Base-by-base conservation (phyloP, 163 green algal genomes). In the Botryococcus braunii region DNA sequence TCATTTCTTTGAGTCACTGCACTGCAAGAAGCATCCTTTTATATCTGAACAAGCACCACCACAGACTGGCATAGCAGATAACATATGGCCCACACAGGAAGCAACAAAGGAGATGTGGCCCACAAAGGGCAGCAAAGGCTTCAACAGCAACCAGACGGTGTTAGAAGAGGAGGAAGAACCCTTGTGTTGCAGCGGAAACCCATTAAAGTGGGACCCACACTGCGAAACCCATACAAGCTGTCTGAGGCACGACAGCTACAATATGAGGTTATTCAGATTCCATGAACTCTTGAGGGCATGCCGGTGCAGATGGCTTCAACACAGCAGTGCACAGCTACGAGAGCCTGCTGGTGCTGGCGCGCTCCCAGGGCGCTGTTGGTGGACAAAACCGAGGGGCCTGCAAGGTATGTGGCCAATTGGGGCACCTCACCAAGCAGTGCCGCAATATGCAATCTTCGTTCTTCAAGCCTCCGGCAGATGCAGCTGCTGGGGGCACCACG, bases 351-450 rank as follows among this genome's bases (percentile, higher is more conserved):
- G 73, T 71, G 1, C 67, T 92, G 1, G 86, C 86, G 13, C 78
- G 81, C 31, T 70, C 65, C 39, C 78, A 89, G 65, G 80, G 82
- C 21, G 78, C 72, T 8, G 68, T 72, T 9, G 69, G 73, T 31
- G 79, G 68, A 5, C 73, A 63, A 11, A 86, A 78, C 37, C 67
- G 85, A 17, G 86, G 86, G 5, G 86, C 85, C 27, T 93, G 86
- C 73, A 86, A 83, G 68, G 69, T 83, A 2, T 93, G 86, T 68
- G 86, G 86, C 31, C 77, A 89, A 41, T 69, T 91, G 8, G 86
- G 86, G 13, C 86, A 93, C 79, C 78, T 92, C 31, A 91, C 86
- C n/a, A 88, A 88, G 77, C 87, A 93, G 79, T 93, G 86, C 76
- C 76, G 80, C 59, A 93, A 93, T 75, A 72, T 80, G n/a, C 50